These are phyloP conservation scores for Cladorrhinum sp. DNA, from an alignment of 2,329 filamentous ascomycete genomes.

Conservation along the genomic window DNA sequence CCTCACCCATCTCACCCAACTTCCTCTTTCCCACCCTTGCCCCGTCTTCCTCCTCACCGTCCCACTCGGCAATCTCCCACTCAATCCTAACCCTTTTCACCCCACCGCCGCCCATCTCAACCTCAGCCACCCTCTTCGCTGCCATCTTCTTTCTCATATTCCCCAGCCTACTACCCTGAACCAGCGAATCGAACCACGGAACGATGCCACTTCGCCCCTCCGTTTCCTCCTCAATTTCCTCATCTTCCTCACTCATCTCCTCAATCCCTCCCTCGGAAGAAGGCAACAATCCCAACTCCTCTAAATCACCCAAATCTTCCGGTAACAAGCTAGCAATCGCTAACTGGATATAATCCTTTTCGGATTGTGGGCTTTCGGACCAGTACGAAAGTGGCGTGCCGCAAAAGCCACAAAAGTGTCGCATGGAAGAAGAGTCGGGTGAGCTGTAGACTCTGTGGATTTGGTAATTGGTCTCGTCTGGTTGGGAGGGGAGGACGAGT, in stretches of 20 bases:
- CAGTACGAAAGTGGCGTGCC: conserved; percentile 82
- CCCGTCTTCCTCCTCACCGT: conserved; percentile 38
- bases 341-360: conserved; percentile 76
- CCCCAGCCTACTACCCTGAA: conserved; percentile 69
- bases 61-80: conserved; percentile 82
- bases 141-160: conserved; percentile 49
- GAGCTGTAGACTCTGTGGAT: conserved; percentile 68
- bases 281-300: conserved; percentile 71
- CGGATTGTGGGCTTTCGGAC: conserved; percentile 67
- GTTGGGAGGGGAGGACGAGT: conserved; percentile 69
- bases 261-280: conserved; percentile 32
- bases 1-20: conserved; percentile 10
- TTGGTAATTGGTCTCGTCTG: conserved; percentile 67
- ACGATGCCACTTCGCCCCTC: conserved; percentile 54
- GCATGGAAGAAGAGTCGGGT: conserved; percentile 56
- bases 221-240: conserved; percentile 26
- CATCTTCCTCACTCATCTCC: conserved; percentile 28
- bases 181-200: conserved; percentile 82
- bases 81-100: conserved; percentile 66
- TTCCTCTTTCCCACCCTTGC: conserved; percentile 16
- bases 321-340: conserved; percentile 73
- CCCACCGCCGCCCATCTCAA: conserved; percentile 16
- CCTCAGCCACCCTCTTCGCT: conserved; percentile 54
- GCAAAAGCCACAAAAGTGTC: conserved; percentile 89
- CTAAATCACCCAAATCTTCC: conserved; percentile 68